A percentile compares a stretch with the other conserved stretches of the same genome.
Evolutionary conservation across 1,284 basidiomycete genomes (phyloP).

Genomic region (Tilletia caries): DNA sequence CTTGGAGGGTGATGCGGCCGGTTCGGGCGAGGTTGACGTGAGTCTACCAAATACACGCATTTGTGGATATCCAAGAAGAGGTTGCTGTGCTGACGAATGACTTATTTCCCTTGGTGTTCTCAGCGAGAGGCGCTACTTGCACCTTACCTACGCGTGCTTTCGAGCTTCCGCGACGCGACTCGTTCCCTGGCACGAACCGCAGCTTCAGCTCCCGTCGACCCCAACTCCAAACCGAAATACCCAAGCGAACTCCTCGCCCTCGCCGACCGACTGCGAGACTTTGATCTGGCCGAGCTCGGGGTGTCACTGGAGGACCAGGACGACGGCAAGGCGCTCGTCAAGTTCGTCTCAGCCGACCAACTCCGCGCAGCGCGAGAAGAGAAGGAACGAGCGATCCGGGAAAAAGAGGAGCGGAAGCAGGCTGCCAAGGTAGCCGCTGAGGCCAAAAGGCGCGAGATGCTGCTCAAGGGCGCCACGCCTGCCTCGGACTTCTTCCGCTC

Average conservation of each 20-base stretch:
- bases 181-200: conserved; percentile 71
- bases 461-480: conserved; percentile 76
- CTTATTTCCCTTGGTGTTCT: neutral
- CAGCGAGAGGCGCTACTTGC: conserved; percentile 80
- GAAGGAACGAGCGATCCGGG: conserved; percentile 72
- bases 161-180: conserved; percentile 86
- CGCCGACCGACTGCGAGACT: conserved; percentile 78
- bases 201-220: conserved; percentile 22
- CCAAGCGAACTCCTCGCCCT: conserved; percentile 42
- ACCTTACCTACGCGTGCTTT: conserved; percentile 82
- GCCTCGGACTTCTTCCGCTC: conserved; percentile 72
- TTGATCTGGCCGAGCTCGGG: conserved; percentile 84
- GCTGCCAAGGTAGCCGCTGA: conserved; percentile 70
- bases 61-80: too few relatives aligned
- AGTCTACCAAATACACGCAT: conserved; percentile 1
- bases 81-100: conserved; percentile 23
- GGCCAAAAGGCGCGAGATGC: conserved; percentile 68
- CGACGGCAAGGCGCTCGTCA: conserved; percentile 78
- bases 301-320: conserved; percentile 90
- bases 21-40: conserved; percentile 18
- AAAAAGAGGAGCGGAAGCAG: conserved; percentile 77
- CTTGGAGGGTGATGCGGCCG: conserved; percentile 19
- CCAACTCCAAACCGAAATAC: conserved; percentile 11
- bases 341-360: conserved; percentile 79
- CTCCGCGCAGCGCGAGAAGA: conserved; percentile 82